These are phyloP conservation scores for Melianthus villosus DNA, from an alignment of 441 rosid genomes.

Conservation along the genomic window DNA sequence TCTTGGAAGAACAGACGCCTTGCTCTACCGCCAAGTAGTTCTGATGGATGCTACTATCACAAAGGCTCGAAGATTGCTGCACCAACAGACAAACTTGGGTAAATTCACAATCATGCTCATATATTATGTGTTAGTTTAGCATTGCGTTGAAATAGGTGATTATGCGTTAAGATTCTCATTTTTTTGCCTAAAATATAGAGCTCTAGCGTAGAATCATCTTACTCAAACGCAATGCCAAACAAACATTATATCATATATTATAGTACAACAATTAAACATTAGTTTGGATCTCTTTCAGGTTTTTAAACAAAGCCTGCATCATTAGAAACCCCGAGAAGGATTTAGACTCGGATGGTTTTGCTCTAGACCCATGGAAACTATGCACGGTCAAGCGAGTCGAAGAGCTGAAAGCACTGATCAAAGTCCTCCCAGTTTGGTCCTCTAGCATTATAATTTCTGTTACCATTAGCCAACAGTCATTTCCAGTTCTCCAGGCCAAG, in stretches of 20 bases:
- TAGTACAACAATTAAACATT: too few relatives aligned
- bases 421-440: constrained; percentile 75
- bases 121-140: background rate
- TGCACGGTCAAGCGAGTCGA: constrained; percentile 79
- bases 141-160: too few relatives aligned
- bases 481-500: constrained; percentile 56
- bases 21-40: constrained; percentile 24
- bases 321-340: constrained; percentile 43
- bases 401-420: constrained; percentile 66
- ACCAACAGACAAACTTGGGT: constrained; percentile 52
- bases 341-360: constrained; percentile 34
- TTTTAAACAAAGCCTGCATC: constrained; percentile 75
- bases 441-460: constrained; percentile 60
- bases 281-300: too few relatives aligned
- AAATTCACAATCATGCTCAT: background rate
- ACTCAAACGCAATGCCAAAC: too few relatives aligned
- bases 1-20: constrained; percentile 49
- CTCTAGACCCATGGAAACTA: constrained; percentile 53
- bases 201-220: too few relatives aligned
- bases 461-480: constrained; percentile 48
- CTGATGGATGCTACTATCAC: constrained; percentile 27
- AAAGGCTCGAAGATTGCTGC: constrained; percentile 26
- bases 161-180: too few relatives aligned
- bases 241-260: too few relatives aligned
- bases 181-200: too few relatives aligned